These are phyloP conservation scores for Phytophthora sansomeana DNA, from an alignment of 352 stramenopile genomes.

Conservation along the genomic window DNA sequence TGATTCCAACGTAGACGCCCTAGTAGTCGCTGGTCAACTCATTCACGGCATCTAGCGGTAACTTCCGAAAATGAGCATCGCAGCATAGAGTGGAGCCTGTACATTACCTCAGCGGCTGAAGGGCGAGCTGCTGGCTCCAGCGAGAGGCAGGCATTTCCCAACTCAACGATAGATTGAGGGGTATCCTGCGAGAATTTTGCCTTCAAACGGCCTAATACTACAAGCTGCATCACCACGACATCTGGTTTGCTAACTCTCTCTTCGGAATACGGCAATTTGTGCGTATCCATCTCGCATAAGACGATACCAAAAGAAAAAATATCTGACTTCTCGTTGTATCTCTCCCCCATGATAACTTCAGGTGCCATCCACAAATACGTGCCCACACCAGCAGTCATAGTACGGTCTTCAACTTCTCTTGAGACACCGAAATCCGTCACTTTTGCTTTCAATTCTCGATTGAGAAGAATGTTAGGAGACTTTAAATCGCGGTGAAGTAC, in stretches of 20 bases:
- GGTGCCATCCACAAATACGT: constrained; percentile 25
- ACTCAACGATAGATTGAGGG: not conserved
- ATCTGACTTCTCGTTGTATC: constrained; percentile 25
- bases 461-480: constrained; percentile 61
- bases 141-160: not conserved
- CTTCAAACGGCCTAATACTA: not conserved
- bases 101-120: not conserved
- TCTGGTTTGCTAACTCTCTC: not conserved
- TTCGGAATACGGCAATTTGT: constrained; percentile 12
- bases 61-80: too few relatives aligned
- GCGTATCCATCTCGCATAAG: constrained; percentile 16
- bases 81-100: not conserved
- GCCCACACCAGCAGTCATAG: constrained; percentile 26
- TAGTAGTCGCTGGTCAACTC: too few relatives aligned
- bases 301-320: constrained; percentile 28
- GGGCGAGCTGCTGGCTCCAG: not conserved
- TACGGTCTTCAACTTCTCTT: constrained; percentile 1
- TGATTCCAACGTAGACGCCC: too few relatives aligned
- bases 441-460: constrained; percentile 41
- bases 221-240: not conserved
- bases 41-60: too few relatives aligned
- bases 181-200: not conserved
- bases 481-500: constrained; percentile 66
- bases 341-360: constrained; percentile 18
- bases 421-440: constrained; percentile 58